Base-by-base conservation (phyloP, 768 basidiomycete species). In the Leccinum arenicola region DNA sequence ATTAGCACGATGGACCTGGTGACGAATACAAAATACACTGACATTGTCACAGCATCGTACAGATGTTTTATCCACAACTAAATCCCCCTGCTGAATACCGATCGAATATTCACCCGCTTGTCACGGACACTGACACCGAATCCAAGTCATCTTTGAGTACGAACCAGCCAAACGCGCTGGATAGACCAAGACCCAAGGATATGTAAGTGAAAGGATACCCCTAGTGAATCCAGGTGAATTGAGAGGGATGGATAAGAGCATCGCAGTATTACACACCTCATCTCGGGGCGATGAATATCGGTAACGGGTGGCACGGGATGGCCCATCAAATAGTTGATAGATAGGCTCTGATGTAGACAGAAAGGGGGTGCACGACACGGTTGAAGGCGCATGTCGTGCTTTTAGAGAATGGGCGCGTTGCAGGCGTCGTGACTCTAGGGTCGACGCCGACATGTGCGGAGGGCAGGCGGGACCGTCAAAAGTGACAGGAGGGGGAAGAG, bases 381-480 rank as follows among this genome's bases (percentile, higher is more conserved):
- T 8, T 1, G 60, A 56, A 43, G 59, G 17, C 54, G 52, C 43
- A 59, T 53, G 48, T 31, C 43, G 40, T 40, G 40, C 19, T 49
- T 55, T 61, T 12, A 33, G 11, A 15, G 53, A 58, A 27, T 10
- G 58, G 12, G 45, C 62, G 48, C 66, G 62, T 54, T 52, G 52
- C 49, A 59, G 43, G 50, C 60, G 63, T n/a, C 50, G 57, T 38
- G 50, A 54, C 54, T 54, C 36, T 31, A 66, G 58, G 49, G 62
- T 19, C 35, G 51, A 54, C 3, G 56, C 57, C 27, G 61, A 67
- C 60, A 62, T 65, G 25, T 66, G 68, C 40, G 66, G 69, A 53
- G 72, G 69, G 55, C 75, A 69, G 11, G 81, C 80, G 6, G 82
- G 82, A 3, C 82, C 82, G 55, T 82, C 82, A 57, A 81, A 81